Percentiles rank a stretch among this genome's conserved stretches.
Evolutionary conservation across 805 yeast genomes (phyloP).

Genomic region (Pichia rugopelliculosa): DNA sequence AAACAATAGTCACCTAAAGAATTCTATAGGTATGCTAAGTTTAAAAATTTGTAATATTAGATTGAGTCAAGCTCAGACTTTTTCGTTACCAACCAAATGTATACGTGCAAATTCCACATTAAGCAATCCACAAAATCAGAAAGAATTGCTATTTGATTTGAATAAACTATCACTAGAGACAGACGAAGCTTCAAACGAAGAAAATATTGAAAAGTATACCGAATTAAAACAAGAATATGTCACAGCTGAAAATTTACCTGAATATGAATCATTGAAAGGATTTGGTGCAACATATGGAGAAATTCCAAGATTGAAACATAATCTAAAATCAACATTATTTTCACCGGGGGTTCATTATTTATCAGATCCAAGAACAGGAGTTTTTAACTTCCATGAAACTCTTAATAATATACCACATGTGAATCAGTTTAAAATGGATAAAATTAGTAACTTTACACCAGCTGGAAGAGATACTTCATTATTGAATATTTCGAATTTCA

Average conservation of each 20-base stretch:
- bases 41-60: neutral
- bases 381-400: constrained; percentile 58
- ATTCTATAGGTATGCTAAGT: neutral
- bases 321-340: constrained; percentile 63
- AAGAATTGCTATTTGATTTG: neutral
- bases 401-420: constrained; percentile 54
- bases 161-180: neutral
- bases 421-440: constrained; percentile 57
- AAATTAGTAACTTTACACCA: constrained; percentile 48
- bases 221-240: neutral
- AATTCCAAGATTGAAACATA: constrained; percentile 56
- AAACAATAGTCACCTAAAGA: neutral
- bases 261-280: constrained; percentile 17
- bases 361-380: constrained; percentile 70
- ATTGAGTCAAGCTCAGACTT: neutral
- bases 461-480: constrained; percentile 60
- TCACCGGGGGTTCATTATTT: constrained; percentile 76
- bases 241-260: neutral
- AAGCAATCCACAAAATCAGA: neutral
- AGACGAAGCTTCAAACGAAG: neutral
- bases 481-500: constrained; percentile 35
- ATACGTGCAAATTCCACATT: neutral
- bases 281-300: constrained; percentile 10
- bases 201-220: neutral
- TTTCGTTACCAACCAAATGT: neutral